Evolutionary conservation across 73 alveolate species (phyloP).

Genomic region (Paraurostyla sp.): DNA sequence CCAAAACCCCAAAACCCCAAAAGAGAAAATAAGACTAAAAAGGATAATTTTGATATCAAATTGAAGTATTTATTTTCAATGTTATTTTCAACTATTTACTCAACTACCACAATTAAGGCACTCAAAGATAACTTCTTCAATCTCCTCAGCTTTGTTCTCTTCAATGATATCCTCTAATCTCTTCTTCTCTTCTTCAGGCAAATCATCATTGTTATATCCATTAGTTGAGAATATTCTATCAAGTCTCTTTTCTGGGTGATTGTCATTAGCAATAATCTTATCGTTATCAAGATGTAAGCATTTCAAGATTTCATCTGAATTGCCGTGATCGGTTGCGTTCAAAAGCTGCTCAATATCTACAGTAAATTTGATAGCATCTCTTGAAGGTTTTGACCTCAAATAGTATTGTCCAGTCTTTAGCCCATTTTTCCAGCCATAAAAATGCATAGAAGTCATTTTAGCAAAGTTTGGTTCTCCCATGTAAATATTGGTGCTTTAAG

Average conservation of each 20-base stretch:
- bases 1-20: too few relatives aligned
- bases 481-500: constrained; percentile 70
- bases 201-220: not conserved
- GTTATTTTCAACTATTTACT: too few relatives aligned
- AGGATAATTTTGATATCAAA: too few relatives aligned
- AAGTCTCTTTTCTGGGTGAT: constrained; percentile 45
- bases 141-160: not conserved
- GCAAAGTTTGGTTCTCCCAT: constrained; percentile 59
- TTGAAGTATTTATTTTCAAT: too few relatives aligned
- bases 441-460: constrained; percentile 92
- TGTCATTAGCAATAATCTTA: not conserved
- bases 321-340: constrained; percentile 46
- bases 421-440: constrained; percentile 92
- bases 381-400: constrained; percentile 50
- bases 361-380: constrained; percentile 58
- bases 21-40: too few relatives aligned
- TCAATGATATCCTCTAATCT: not conserved
- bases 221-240: constrained; percentile 33
- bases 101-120: constrained; percentile 54
- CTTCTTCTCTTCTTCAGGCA: not conserved
- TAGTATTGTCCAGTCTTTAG: constrained; percentile 78
- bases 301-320: not conserved
- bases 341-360: constrained; percentile 49
- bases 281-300: constrained; percentile 14
- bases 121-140: constrained; percentile 54